Evolutionary conservation across 352 stramenopile species (phyloP).

Genomic region (Globisporangium radiosum): DNA sequence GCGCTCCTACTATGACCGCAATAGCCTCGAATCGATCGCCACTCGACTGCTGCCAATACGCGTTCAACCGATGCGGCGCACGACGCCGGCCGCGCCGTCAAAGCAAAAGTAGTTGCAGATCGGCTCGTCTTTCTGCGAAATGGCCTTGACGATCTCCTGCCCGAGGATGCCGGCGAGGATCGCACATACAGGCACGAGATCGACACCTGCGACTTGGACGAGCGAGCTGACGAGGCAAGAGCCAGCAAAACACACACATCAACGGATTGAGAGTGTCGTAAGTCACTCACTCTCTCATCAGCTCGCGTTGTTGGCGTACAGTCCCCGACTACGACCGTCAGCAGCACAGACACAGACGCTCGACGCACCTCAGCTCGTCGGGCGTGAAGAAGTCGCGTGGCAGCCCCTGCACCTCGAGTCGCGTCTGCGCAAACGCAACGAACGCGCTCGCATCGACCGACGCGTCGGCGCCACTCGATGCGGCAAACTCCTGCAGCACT

Average conservation of each 20-base stretch:
- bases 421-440: slow-evolving; percentile 42
- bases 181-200: slow-evolving; percentile 90
- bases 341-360: neutral
- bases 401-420: slow-evolving; percentile 56
- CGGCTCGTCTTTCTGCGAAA: slow-evolving; percentile 94
- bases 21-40: too few relatives aligned
- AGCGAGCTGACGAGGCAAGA: slow-evolving; percentile 22
- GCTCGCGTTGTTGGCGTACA: too few relatives aligned
- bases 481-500: slow-evolving; percentile 67
- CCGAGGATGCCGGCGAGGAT: slow-evolving; percentile 95
- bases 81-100: slow-evolving; percentile 57
- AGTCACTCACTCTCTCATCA: too few relatives aligned
- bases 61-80: slow-evolving; percentile 47
- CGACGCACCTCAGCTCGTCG: slow-evolving; percentile 39
- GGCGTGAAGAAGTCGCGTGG: slow-evolving; percentile 47
- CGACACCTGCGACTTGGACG: slow-evolving; percentile 29
- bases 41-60: neutral
- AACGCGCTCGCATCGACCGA: slow-evolving; percentile 30
- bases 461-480: slow-evolving; percentile 11
- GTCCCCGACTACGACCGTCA: neutral
- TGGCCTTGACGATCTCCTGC: slow-evolving; percentile 98
- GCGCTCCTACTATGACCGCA: too few relatives aligned
- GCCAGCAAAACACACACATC: neutral
- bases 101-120: slow-evolving; percentile 96
- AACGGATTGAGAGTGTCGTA: neutral